Base-by-base conservation (phyloP, 2,329 filamentous ascomycete species). In the Claviceps spartinae region DNA sequence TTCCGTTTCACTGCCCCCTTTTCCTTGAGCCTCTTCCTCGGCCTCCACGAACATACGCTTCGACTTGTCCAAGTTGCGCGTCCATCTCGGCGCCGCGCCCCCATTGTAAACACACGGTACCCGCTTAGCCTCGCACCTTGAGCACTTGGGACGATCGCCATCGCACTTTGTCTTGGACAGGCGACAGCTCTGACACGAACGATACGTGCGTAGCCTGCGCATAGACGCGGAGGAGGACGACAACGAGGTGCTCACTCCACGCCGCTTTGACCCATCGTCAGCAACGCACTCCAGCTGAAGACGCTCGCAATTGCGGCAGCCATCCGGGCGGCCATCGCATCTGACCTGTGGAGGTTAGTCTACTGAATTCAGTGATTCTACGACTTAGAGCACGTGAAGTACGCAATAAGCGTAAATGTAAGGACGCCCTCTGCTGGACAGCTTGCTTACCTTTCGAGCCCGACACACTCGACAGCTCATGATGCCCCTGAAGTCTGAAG, bases 121-220 rank as follows among this genome's bases (percentile, higher is more conserved):
- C 45, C 61, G 60, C 51, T 67, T 66, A 44, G 59, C 55, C 47
- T 50, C 45, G 55, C 68, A 71, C 49, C 66, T 60, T 41, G 66
- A 63, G 56, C 68, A 71, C 52, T 57, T 63, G 47, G 68, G 68
- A 16, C 67, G 65, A 55, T 65, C 66, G 61, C 68, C 69, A 48
- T 69, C 63, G 57, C 68, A 71, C 60, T 71, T 69, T 5, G 67
- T 70, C 64, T 70, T 70, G 53, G 67, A 69, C 24, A 68, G 54
- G 47, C 67, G 67, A 54, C 67, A 70, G 59, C 57, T 63, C 51
- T 65, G 67, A 50, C 67, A 70, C 26, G 67, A 69, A 24, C 67
- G 66, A 54, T 70, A 70, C 16, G 67, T 70, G 49, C 67, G 65
- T 45, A 69, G 69, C 61, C 69, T 70, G 44, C 65, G 61, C 47